Percentiles rank a stretch among this genome's conserved stretches.
These are phyloP conservation scores for Colletotrichum horii DNA, from an alignment of 2,329 filamentous ascomycete species.

Conservation along the genomic window DNA sequence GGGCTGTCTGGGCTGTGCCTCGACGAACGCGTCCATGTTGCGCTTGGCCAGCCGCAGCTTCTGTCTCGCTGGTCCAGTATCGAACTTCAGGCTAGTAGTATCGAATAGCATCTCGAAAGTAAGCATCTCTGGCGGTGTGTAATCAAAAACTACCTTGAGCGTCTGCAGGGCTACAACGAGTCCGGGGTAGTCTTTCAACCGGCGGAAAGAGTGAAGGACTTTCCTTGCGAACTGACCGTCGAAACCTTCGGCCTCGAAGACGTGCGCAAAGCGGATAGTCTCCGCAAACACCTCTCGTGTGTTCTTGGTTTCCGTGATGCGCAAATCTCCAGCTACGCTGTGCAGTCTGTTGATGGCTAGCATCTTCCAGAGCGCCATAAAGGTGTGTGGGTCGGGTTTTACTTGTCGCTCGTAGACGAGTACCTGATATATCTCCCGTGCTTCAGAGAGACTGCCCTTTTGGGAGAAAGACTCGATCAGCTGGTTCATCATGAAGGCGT, in stretches of 20 bases:
- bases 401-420: slow-evolving; percentile 57
- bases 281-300: slow-evolving; percentile 52
- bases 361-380: slow-evolving; percentile 70
- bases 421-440: slow-evolving; percentile 59
- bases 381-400: slow-evolving; percentile 71
- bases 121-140: slow-evolving; percentile 49
- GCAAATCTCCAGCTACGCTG: slow-evolving; percentile 31
- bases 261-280: slow-evolving; percentile 51
- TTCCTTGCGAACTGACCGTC: slow-evolving; percentile 54
- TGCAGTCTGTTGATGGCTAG: slow-evolving; percentile 56
- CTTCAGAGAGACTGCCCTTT: slow-evolving; percentile 58
- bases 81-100: slow-evolving; percentile 48
- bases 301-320: slow-evolving; percentile 33
- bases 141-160: slow-evolving; percentile 47
- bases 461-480: slow-evolving; percentile 71
- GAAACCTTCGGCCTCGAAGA: slow-evolving; percentile 48
- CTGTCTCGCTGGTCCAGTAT: slow-evolving; percentile 42
- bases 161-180: slow-evolving; percentile 50
- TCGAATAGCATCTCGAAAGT: slow-evolving; percentile 52
- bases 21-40: slow-evolving; percentile 39
- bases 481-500: slow-evolving; percentile 82
- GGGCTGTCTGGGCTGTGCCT: slow-evolving; percentile 27
- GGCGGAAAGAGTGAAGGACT: slow-evolving; percentile 56
- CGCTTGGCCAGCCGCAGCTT: slow-evolving; percentile 47
- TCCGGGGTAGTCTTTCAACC: slow-evolving; percentile 47